These are phyloP conservation scores for Suillus subalutaceus DNA, from an alignment of 768 basidiomycete genomes.

Conservation along the genomic window DNA sequence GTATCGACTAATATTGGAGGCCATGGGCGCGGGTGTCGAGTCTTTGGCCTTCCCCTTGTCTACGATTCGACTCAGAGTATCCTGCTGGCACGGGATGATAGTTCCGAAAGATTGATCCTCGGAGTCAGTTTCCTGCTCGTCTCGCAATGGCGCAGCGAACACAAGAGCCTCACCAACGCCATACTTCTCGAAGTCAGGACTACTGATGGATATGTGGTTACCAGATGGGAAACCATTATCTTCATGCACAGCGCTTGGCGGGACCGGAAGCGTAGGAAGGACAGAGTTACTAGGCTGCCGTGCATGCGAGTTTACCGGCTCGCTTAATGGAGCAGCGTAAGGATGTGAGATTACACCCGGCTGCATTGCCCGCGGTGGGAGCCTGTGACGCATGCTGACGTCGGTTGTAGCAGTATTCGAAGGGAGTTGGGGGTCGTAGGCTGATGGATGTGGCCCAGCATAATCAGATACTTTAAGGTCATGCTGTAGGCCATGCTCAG, in stretches of 20 bases:
- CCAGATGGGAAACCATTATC: slow-evolving; percentile 30
- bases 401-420: slow-evolving; percentile 23
- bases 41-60: slow-evolving; percentile 2
- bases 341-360: slow-evolving; percentile 45
- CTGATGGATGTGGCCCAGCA: slow-evolving; percentile 45
- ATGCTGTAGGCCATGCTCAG: slow-evolving; percentile 12
- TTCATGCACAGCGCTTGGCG: neutral
- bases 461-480: slow-evolving; percentile 36
- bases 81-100: slow-evolving; percentile 18
- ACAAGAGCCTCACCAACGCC: slow-evolving; percentile 68
- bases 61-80: slow-evolving; percentile 12
- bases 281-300: slow-evolving; percentile 30
- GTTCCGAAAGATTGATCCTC: slow-evolving; percentile 38
- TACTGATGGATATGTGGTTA: slow-evolving; percentile 30
- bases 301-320: slow-evolving; percentile 48
- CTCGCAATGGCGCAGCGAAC: slow-evolving; percentile 36
- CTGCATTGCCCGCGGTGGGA: slow-evolving; percentile 34
- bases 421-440: slow-evolving; percentile 25
- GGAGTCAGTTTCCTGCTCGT: slow-evolving; percentile 41
- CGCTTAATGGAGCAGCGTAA: slow-evolving; percentile 48
- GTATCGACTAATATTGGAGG: neutral
- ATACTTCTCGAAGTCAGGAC: slow-evolving; percentile 46
- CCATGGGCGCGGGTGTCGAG: no score
- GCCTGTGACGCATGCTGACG: slow-evolving; percentile 38
- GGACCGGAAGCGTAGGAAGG: neutral